Conservation (phyloP, 2,329 filamentous ascomycete genomes). For the Fusarium protoensiforme region DNA sequence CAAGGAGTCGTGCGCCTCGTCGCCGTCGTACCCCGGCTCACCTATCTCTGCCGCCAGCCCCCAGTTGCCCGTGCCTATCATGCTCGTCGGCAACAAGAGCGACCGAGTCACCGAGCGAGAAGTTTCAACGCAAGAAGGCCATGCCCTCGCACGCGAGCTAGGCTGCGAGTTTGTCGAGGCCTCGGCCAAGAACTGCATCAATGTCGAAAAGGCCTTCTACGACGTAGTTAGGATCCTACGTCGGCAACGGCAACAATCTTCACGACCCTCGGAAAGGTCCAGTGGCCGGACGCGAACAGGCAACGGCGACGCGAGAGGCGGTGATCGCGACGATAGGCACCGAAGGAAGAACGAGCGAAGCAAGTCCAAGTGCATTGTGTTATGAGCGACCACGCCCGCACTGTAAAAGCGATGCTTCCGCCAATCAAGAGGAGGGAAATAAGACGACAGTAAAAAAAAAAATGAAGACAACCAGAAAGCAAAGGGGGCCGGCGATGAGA, state of each 20-base stretch:
- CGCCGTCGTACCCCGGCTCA: constrained; percentile 81
- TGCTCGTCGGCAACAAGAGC: constrained; percentile 99
- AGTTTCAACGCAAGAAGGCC: constrained; percentile 95
- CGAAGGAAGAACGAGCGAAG: constrained; percentile 50
- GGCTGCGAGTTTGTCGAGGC: constrained; percentile 98
- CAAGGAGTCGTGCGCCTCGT: constrained; percentile 87
- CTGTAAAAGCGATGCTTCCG: not conserved
- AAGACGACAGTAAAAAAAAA: constrained; percentile 16
- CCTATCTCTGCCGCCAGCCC: constrained; percentile 70
- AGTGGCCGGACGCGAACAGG: constrained; percentile 52
- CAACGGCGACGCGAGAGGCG: constrained; percentile 49
- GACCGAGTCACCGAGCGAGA: constrained; percentile 96
- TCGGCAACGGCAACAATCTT: constrained; percentile 75
- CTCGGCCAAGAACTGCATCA: constrained; percentile 97
- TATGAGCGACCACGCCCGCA: constrained; percentile 46
- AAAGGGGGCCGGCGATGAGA: constrained; percentile 20
- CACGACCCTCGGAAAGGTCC: constrained; percentile 51
- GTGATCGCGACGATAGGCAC: constrained; percentile 48
- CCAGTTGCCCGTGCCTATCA: constrained; percentile 84
- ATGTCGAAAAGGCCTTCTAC: constrained; percentile 98
- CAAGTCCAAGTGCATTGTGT: constrained; percentile 53
- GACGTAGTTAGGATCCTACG: constrained; percentile 94
- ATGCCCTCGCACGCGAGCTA: constrained; percentile 88
- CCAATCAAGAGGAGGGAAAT: constrained; percentile 30
- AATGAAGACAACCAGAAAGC: constrained; percentile 12